Base-by-base conservation (phyloP, 192 early-diverging fungal species). In the Funneliformis mosseae region DNA sequence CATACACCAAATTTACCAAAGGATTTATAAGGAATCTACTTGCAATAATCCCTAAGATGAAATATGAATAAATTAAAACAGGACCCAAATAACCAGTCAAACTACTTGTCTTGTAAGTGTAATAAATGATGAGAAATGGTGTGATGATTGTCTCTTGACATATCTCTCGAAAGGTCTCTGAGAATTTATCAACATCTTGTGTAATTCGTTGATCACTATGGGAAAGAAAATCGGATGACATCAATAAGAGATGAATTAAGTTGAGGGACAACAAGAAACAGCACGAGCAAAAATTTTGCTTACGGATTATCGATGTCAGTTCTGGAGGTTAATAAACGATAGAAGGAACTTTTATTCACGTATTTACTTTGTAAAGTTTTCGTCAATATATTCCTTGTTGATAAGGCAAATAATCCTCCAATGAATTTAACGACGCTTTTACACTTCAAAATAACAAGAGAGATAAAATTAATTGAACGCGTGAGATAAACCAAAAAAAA, bases 181-280 rank as follows among this genome's bases (percentile, higher is more conserved):
- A 61, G 45, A 98, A 90, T 66, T 92, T 92, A 81, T 95, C 95
- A 46, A 96, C 90, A 83, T 98, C 97, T 84, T 96, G 95, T 21
- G 96, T 89, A 50, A 97, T 95, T 18, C 96, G 91, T 83, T 96
- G 95, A 81, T 98, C 97, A 16, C 89, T 50, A 48, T 14, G 27
- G 66, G 33, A 64, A 42, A 79, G 23, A 55, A n/a, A 67, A 48
- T 27, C 6, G 4, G 46, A 42, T 38, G 41, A 50, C 28, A 62
- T 41, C 38, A 84, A 68, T 27, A 41, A 50, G 68, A 59, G 79
- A 64, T 71, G 2, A 33, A 33, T 33, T 33, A 33, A 33, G 33
- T 0, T 46, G 61, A 55, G 27, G 48, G 21, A 61, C 39, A 38
- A n/a, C 42, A 33, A 74, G 59, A 73, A 82, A 33, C 33, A 33